Base-by-base conservation (phyloP, 2,329 filamentous ascomycete genomes). In the Blastomyces percursus region DNA sequence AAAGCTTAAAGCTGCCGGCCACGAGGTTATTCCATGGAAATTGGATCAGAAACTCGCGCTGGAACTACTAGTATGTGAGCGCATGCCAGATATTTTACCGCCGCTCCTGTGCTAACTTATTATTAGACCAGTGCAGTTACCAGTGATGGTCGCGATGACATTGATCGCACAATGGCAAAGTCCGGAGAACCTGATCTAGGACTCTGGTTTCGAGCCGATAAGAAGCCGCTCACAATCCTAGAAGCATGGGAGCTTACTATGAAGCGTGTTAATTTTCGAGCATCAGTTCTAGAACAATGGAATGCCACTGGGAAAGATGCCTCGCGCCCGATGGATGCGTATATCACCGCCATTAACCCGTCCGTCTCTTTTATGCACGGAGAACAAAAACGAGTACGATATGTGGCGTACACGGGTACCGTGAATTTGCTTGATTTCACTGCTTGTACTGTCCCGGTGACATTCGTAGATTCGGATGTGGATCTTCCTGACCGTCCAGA, bases 381-480 rank as follows among this genome's bases (percentile, higher is more conserved):
- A 32, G 44, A 54, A 24, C 35, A 56, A 42, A 60, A 61, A 35
- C 55, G 44, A 19, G 32, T 35, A 35, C 54, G 56, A 35, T 60
- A 56, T n/a, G 24, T 70, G 44, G 84, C 84, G 3, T 85, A 86
- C 65, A 85, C 83, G 0, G 84, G 84, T 67, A 76, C 84, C 5
- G 85, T 82, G 78, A 85, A 86, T 66, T 72, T 86, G 11, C 73
- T 87, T 0, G 84, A 87, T 67, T 87, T 86, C 66, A 76, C 82
- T 0, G 80, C 83, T 0, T 71, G 84, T 2, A 79, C 82, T 0
- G 71, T 87, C 16, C 84, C 84, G 0, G 80, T 79, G 42, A 51
- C 59, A 35, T 51, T 52, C 14, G 59, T 60, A 44, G 44, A 60
- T 9, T 69, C 73, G 64, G 65, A 68, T 0, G 66, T 73, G 8